These are phyloP conservation scores for Trametes cubensis DNA, from an alignment of 768 basidiomycete genomes.

Conservation along the genomic window DNA sequence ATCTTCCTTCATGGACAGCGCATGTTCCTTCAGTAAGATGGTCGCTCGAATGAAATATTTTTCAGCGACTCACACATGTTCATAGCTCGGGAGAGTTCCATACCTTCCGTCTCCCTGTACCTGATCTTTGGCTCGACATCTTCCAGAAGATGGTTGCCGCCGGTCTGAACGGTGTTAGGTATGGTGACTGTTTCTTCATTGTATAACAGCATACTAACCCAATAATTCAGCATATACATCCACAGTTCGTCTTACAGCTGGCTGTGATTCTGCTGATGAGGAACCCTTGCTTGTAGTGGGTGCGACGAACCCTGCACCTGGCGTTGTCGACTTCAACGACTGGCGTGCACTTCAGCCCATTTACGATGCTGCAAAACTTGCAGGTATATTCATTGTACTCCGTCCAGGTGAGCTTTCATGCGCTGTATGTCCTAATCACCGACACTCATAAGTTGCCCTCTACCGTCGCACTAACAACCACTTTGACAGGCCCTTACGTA, in stretches of 20 bases:
- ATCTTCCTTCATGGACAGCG: slow-evolving; percentile 70
- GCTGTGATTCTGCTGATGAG: neutral
- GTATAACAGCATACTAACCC: neutral
- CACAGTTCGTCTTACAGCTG: slow-evolving; percentile 49
- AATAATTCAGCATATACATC: slow-evolving; percentile 53
- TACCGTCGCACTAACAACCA: neutral
- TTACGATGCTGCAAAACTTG: slow-evolving; percentile 71
- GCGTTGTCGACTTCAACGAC: slow-evolving; percentile 70
- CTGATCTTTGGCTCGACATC: slow-evolving; percentile 79
- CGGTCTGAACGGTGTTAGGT: slow-evolving; percentile 74
- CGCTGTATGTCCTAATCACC: too few relatives aligned
- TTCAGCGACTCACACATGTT: slow-evolving; percentile 14
- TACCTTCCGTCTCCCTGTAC: slow-evolving; percentile 79
- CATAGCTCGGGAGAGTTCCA: slow-evolving; percentile 83
- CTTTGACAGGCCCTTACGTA: slow-evolving; percentile 34
- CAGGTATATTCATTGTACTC: slow-evolving; percentile 78
- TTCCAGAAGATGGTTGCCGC: slow-evolving; percentile 81
- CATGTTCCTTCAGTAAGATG: slow-evolving; percentile 66
- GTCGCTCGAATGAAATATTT: too few relatives aligned
- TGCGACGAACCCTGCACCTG: slow-evolving; percentile 71
- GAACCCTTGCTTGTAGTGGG: slow-evolving; percentile 41
- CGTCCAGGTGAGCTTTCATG: slow-evolving; percentile 61
- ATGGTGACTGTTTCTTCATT: neutral
- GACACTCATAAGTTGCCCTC: neutral
- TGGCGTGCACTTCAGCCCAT: slow-evolving; percentile 72